phyloP scores from a whole-genome alignment of 371 early-diverging fungal genomes.

The Coemansia sp. region DNA sequence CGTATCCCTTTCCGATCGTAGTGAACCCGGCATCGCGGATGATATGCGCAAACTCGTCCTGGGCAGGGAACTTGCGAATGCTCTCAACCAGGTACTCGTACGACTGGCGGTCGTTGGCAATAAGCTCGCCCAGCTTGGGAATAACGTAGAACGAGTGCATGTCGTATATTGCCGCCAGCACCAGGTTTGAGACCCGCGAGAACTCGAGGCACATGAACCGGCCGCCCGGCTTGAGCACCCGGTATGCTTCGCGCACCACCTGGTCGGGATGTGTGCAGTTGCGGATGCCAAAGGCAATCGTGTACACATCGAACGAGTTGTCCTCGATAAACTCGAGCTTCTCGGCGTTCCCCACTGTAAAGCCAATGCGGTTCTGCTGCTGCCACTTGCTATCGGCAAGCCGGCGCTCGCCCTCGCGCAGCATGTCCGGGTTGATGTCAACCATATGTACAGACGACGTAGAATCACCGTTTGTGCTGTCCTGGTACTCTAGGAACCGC shows the following conservation, averaged over 20 bases:
- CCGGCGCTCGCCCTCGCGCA: slow-evolving; percentile 84
- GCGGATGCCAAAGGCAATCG: slow-evolving; percentile 86
- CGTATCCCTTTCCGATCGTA: slow-evolving; percentile 86
- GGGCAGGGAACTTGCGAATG: slow-evolving; percentile 93
- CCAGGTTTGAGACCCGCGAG: slow-evolving; percentile 82
- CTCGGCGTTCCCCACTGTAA: slow-evolving; percentile 91
- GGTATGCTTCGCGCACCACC: slow-evolving; percentile 86
- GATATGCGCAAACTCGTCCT: slow-evolving; percentile 86
- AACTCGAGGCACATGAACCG: slow-evolving; percentile 95
- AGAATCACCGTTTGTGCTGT: slow-evolving; percentile 65
- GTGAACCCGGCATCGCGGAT: slow-evolving; percentile 90
- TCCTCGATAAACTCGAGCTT: slow-evolving; percentile 71
- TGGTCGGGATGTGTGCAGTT: slow-evolving; percentile 94
- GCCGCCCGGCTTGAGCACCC: slow-evolving; percentile 94
- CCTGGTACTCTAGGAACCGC: slow-evolving; percentile 80
- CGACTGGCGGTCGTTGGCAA: slow-evolving; percentile 89
- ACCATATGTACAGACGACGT: slow-evolving; percentile 77
- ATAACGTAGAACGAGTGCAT: slow-evolving; percentile 93
- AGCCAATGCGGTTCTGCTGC: slow-evolving; percentile 43
- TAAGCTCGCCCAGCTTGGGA: slow-evolving; percentile 82
- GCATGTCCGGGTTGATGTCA: slow-evolving; percentile 95
- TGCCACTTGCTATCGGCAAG: slow-evolving; percentile 56
- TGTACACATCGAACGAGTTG: slow-evolving; percentile 86
- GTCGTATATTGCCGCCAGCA: slow-evolving; percentile 84
- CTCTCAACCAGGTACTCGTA: slow-evolving; percentile 98